Evolutionary conservation across 805 yeast genomes (phyloP).

Genomic region (Schizosaccharomyces lindneri): DNA sequence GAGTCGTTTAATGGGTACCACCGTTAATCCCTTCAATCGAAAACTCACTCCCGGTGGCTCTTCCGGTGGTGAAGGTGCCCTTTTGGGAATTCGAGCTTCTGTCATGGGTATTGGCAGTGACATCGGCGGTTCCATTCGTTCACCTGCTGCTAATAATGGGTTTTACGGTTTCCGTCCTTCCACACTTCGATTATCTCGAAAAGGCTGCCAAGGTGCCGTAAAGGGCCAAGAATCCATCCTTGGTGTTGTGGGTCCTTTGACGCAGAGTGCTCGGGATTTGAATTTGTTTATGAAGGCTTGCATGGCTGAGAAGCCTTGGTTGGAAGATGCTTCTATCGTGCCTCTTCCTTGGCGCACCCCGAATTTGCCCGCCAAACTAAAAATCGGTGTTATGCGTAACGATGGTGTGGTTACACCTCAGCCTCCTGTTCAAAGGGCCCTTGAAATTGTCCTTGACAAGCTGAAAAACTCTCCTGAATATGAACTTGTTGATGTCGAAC

Average conservation of each 20-base stretch:
- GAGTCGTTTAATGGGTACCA: constrained; percentile 34
- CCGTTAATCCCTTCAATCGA: constrained; percentile 34
- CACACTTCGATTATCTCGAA: constrained; percentile 25
- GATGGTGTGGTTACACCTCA: constrained; percentile 29
- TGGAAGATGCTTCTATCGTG: constrained; percentile 21
- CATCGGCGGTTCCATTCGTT: constrained; percentile 47
- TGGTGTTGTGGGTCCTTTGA: constrained; percentile 29
- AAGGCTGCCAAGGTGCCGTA: constrained; percentile 19
- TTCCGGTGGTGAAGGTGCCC: constrained; percentile 48
- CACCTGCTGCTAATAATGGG: constrained; percentile 43
- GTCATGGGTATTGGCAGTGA: constrained; percentile 43
- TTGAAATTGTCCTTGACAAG: constrained; percentile 17
- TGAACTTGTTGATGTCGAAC: constrained; percentile 11
- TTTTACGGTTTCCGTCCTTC: constrained; percentile 40
- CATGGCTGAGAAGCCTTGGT: constrained; percentile 30
- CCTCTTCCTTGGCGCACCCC: constrained; percentile 25
- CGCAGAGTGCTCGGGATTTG: constrained; percentile 23
- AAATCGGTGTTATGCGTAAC: constrained; percentile 23
- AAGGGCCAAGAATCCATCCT: constrained; percentile 24
- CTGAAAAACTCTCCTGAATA: constrained; percentile 22
- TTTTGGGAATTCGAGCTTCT: constrained; percentile 33
- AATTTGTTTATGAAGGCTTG: constrained; percentile 23
- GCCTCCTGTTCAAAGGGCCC: constrained; percentile 21
- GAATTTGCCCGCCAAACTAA: constrained; percentile 16
- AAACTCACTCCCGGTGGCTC: constrained; percentile 45